A percentile compares a stretch with the other conserved stretches of the same genome.
Evolutionary conservation across 306 rosid genomes (phyloP).

Genomic region (Alnus glutinosa): DNA sequence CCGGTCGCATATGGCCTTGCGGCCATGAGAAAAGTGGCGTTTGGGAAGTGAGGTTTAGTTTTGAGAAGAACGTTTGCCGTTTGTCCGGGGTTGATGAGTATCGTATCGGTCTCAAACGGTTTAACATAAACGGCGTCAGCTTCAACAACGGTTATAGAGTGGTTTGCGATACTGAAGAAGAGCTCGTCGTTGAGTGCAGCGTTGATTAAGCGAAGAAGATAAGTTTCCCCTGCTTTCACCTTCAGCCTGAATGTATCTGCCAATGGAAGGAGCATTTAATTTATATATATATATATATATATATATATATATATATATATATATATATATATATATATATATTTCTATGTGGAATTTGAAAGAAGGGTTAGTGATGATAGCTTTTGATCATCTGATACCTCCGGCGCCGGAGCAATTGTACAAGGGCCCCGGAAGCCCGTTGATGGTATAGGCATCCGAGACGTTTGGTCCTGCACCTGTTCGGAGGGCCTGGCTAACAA

Average conservation of each 20-base stretch:
- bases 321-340: too few relatives aligned
- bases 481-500: constrained; percentile 12
- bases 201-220: constrained; percentile 13
- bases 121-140: constrained; percentile 10
- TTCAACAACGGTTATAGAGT: constrained; percentile 5
- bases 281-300: not conserved
- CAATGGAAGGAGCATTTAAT: not conserved
- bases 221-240: constrained; percentile 15
- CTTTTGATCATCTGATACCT: not conserved
- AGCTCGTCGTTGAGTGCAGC: constrained; percentile 24
- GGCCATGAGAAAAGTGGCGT: constrained; percentile 22
- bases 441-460: constrained; percentile 6
- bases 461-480: constrained; percentile 15
- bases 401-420: constrained; percentile 10
- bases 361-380: not conserved
- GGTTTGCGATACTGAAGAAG: constrained; percentile 26
- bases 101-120: constrained; percentile 11
- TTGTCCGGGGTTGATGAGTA: constrained; percentile 24
- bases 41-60: constrained; percentile 24
- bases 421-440: constrained; percentile 9
- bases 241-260: constrained; percentile 18
- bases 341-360: not conserved
- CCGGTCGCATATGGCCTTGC: constrained; percentile 25
- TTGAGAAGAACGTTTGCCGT: constrained; percentile 23
- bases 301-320: not conserved